A percentile compares a stretch with the other conserved stretches of the same genome.
phyloP scores from a whole-genome alignment of 768 basidiomycete species.

The Suillus weaverae region DNA sequence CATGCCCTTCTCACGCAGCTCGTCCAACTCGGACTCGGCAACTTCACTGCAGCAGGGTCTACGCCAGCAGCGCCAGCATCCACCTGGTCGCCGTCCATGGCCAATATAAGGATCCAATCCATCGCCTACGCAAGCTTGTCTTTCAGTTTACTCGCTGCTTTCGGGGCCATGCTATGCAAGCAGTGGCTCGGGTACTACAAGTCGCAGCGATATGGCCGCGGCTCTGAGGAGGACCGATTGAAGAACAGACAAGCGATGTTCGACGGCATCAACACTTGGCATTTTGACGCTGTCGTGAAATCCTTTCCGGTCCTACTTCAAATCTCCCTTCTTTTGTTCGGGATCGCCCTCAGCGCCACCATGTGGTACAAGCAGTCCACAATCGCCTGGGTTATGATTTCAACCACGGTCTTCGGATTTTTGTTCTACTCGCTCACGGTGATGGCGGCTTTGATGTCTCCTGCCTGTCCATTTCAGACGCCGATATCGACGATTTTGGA shows the following conservation, averaged over 20 bases:
- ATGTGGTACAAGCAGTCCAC: not conserved
- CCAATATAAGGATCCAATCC: not conserved
- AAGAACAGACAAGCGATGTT: conserved; percentile 9
- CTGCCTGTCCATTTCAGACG: conserved; percentile 6
- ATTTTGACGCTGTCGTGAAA: conserved; percentile 13
- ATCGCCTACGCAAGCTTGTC: conserved; percentile 15
- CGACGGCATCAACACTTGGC: conserved; percentile 13
- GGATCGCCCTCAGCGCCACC: conserved; percentile 9
- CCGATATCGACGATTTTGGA: not conserved
- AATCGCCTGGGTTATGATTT: conserved; percentile 1
- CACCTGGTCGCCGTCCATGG: not conserved
- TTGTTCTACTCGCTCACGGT: conserved; percentile 4
- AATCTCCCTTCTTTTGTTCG: conserved; percentile 14
- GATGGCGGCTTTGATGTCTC: conserved; percentile 1
- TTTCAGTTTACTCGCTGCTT: conserved; percentile 12
- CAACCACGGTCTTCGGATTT: not conserved
- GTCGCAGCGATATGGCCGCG: not conserved
- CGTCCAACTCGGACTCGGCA: conserved; percentile 6
- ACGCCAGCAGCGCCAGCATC: not conserved
- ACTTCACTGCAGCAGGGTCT: conserved; percentile 6
- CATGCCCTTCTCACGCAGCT: conserved; percentile 11
- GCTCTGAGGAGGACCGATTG: conserved; percentile 9
- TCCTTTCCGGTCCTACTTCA: conserved; percentile 14
- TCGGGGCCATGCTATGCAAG: conserved; percentile 16
- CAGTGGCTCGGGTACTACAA: conserved; percentile 15